Evolutionary conservation across 2,329 filamentous ascomycete genomes (phyloP).

Genomic region (Pyrenochaeta sp.): DNA sequence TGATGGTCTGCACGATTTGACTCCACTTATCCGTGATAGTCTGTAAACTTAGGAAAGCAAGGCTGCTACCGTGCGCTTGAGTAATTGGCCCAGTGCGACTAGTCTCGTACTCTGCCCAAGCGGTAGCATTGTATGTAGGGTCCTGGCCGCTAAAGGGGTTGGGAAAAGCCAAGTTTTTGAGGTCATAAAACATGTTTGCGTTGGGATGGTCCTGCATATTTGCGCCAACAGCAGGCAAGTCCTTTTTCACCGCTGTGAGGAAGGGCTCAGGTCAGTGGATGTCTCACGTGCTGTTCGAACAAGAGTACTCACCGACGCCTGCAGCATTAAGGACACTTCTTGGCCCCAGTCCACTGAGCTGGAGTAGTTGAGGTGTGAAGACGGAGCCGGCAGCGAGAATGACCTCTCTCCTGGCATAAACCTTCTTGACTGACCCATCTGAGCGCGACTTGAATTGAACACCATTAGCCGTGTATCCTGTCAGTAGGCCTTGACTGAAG

Average conservation of each 20-base stretch:
- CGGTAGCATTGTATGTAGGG: constrained; percentile 33
- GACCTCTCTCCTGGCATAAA: constrained; percentile 57
- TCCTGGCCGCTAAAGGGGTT: constrained; percentile 32
- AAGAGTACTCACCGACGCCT: constrained; percentile 13
- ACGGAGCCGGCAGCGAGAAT: constrained; percentile 66
- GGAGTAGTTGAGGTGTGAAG: constrained; percentile 64
- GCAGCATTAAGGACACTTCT: constrained; percentile 30
- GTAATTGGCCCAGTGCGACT: constrained; percentile 39
- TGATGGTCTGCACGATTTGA: constrained; percentile 27
- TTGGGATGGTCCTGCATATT: constrained; percentile 47
- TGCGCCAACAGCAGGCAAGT: constrained; percentile 40
- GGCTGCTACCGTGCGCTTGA: constrained; percentile 32
- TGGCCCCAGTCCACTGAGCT: constrained; percentile 42
- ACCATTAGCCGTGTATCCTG: constrained; percentile 27
- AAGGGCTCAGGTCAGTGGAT: too few species aligned
- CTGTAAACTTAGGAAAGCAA: constrained; percentile 29
- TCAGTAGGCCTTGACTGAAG: constrained; percentile 23
- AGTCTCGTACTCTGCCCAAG: constrained; percentile 35
- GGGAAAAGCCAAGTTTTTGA: constrained; percentile 28
- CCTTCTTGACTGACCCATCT: constrained; percentile 25
- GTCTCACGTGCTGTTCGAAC: too few species aligned
- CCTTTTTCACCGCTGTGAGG: constrained; percentile 23
- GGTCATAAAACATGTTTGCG: constrained; percentile 27
- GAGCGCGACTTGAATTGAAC: constrained; percentile 29
- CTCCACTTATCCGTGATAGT: constrained; percentile 25